phyloP scores from a whole-genome alignment of 495 filamentous ascomycete species.

The Penicillium mononematosum region DNA sequence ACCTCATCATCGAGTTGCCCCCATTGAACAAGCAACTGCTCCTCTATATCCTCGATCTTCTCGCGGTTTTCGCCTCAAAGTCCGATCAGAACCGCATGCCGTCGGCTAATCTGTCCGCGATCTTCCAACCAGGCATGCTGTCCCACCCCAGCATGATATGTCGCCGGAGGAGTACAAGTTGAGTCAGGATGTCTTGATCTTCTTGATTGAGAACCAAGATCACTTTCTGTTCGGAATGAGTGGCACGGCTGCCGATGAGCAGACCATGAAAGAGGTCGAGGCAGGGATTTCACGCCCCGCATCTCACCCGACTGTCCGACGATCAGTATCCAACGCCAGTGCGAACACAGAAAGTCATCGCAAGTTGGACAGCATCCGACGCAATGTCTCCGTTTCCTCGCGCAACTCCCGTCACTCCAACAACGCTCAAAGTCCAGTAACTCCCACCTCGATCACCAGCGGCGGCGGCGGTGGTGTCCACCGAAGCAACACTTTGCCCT shows the following conservation, averaged over 20 bases:
- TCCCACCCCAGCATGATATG: constrained; percentile 94
- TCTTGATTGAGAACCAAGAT: constrained; percentile 94
- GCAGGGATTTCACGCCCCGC: constrained; percentile 55
- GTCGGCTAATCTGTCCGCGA: constrained; percentile 89
- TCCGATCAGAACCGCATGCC: constrained; percentile 96
- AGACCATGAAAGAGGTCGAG: constrained; percentile 82
- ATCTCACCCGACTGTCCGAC: constrained; percentile 57
- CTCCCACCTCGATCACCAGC: constrained; percentile 56
- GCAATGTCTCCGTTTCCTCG: constrained; percentile 77
- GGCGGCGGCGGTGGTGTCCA: constrained; percentile 65
- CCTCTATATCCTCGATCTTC: constrained; percentile 94
- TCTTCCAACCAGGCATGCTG: constrained; percentile 95
- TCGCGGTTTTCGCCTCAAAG: constrained; percentile 97
- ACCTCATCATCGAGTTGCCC: constrained; percentile 87
- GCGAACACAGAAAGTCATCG: constrained; percentile 81
- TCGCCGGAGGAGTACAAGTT: constrained; percentile 87
- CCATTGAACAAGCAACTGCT: constrained; percentile 92
- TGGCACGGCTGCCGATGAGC: constrained; percentile 83
- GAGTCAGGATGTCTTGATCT: constrained; percentile 96
- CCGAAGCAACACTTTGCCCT: constrained; percentile 93
- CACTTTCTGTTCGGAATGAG: constrained; percentile 92
- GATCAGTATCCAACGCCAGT: constrained; percentile 84
- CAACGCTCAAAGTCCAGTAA: constrained; percentile 67
- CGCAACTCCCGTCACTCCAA: constrained; percentile 71
- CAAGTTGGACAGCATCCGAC: constrained; percentile 66